Conservation (phyloP, 306 rosid species). For the Corylus americana region DNA sequence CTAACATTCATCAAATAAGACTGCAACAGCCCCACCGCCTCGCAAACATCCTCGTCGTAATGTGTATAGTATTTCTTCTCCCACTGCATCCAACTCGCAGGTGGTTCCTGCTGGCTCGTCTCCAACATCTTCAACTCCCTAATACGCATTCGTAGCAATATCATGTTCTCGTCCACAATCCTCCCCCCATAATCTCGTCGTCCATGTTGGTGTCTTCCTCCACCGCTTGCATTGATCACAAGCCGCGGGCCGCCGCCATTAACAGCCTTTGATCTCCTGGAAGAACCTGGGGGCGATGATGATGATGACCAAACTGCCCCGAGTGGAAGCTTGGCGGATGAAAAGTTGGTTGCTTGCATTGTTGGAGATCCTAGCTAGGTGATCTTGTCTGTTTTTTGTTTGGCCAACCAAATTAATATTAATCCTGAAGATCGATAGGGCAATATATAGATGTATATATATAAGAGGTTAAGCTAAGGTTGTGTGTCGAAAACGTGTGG, state of each 20-base stretch:
- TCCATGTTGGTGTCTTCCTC: not conserved
- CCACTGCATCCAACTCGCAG: slow-evolving; percentile 30
- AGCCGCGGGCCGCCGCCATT: too few relatives aligned
- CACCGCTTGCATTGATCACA: not conserved
- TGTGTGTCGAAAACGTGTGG: not conserved
- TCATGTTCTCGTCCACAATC: slow-evolving; percentile 30
- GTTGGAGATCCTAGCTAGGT: too few relatives aligned
- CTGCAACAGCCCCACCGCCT: slow-evolving; percentile 21
- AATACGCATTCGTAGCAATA: slow-evolving; percentile 21
- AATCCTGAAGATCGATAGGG: too few relatives aligned
- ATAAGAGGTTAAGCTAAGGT: too few relatives aligned
- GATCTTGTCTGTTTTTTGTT: too few relatives aligned
- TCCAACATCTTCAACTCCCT: slow-evolving; percentile 21
- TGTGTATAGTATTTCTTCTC: slow-evolving; percentile 21
- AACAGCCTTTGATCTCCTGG: not conserved
- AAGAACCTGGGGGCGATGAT: not conserved
- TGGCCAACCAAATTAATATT: too few relatives aligned
- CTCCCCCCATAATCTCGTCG: slow-evolving; percentile 17
- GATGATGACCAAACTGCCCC: not conserved
- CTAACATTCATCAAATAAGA: slow-evolving; percentile 21
- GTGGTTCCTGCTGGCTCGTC: not conserved
- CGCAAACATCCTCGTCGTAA: slow-evolving; percentile 26
- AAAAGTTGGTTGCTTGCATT: slow-evolving; percentile 16
- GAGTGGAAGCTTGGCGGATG: not conserved
- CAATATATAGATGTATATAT: too few relatives aligned